Conservation (phyloP, 179 eudicot genomes). For the Spinacia oleracea region DNA sequence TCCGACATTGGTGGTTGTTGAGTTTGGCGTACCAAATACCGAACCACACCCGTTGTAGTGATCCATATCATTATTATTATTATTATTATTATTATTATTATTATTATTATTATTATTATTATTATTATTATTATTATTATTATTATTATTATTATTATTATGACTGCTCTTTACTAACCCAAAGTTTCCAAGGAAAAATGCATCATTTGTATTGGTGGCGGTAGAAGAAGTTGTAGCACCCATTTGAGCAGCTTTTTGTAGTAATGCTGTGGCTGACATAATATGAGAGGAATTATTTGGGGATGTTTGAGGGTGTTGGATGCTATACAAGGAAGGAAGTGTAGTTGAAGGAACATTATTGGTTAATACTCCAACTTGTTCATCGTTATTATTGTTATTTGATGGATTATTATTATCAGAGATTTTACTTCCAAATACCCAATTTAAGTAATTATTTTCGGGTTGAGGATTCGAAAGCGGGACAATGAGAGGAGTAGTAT, state of each 20-base stretch:
- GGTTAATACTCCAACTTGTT: conserved; percentile 22
- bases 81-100: too few species aligned
- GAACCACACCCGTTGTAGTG: conserved; percentile 35
- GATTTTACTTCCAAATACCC: conserved; percentile 46
- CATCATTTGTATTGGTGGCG: conserved; percentile 33
- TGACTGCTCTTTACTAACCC: conserved; percentile 28
- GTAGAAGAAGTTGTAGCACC: conserved; percentile 58
- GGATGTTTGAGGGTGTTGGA: conserved; percentile 43
- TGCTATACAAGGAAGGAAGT: conserved; percentile 63
- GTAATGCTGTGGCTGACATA: conserved; percentile 85
- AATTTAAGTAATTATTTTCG: conserved; percentile 32
- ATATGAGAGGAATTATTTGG: conserved; percentile 28
- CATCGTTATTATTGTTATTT: conserved; percentile 16
- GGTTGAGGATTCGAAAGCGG: conserved; percentile 30
- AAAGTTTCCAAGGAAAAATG: conserved; percentile 49
- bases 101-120: too few species aligned
- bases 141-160: too few species aligned
- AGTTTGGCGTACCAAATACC: conserved; percentile 44
- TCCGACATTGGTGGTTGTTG: conserved; percentile 36
- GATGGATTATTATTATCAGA: conserved; percentile 11
- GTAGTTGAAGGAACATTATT: conserved; percentile 8
- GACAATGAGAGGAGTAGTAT: conserved; percentile 25
- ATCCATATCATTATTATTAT: background rate
- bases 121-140: too few species aligned
- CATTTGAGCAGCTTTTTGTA: conserved; percentile 86